These are phyloP conservation scores for Gossypium trilobum DNA, from an alignment of 441 rosid species.

Conservation along the genomic window DNA sequence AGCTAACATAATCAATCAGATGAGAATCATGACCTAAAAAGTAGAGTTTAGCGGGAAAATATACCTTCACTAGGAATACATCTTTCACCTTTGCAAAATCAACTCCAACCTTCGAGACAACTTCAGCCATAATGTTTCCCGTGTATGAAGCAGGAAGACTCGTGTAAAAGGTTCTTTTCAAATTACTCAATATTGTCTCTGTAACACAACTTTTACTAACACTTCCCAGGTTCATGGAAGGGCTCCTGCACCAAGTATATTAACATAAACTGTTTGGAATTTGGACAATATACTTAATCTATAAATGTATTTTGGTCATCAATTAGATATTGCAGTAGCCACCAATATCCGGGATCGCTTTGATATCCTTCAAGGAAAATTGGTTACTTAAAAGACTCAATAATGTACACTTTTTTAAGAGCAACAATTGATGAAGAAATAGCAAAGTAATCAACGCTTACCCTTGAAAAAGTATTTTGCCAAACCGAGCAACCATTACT, in stretches of 20 bases:
- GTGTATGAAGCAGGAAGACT: constrained; percentile 38
- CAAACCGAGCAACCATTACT: constrained; percentile 40
- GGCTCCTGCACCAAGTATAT: constrained; percentile 24
- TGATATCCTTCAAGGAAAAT: not conserved
- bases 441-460: constrained; percentile 16
- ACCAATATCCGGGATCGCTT: not conserved
- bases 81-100: constrained; percentile 40
- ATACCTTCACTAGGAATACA: constrained; percentile 47
- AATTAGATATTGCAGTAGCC: not conserved
- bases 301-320: not conserved
- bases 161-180: constrained; percentile 35
- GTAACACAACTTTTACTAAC: constrained; percentile 11
- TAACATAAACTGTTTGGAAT: not conserved
- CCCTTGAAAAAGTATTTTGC: constrained; percentile 38
- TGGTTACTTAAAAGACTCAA: not conserved
- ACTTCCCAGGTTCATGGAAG: constrained; percentile 21
- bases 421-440: not conserved
- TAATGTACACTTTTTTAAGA: not conserved
- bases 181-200: constrained; percentile 24
- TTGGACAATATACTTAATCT: not conserved
- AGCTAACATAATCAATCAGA: not conserved
- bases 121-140: constrained; percentile 28
- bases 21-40: not conserved
- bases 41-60: not conserved
- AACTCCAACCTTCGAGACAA: constrained; percentile 35